phyloP scores from a whole-genome alignment of 176 grass and related monocot species.

The Thalia dealbata region DNA sequence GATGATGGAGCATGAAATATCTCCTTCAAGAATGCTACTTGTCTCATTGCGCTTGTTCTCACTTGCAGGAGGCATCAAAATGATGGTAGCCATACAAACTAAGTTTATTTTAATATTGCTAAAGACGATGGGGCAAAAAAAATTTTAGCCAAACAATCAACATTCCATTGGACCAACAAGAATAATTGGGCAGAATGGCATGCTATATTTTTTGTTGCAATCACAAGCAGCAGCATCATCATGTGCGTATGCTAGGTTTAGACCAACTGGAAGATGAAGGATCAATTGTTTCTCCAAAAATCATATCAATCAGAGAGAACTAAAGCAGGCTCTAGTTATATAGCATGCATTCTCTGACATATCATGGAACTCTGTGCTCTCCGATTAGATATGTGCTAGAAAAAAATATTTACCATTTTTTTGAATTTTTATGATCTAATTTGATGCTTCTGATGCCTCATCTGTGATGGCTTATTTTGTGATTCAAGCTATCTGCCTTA shows the following conservation, averaged over 20 bases:
- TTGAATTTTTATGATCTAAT: background rate
- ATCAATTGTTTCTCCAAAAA: background rate
- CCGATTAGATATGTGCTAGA: background rate
- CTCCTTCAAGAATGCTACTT: too few relatives aligned
- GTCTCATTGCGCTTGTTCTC: background rate
- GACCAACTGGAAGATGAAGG: background rate
- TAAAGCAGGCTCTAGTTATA: background rate
- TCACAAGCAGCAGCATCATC: too few relatives aligned
- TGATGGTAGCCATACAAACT: constrained; percentile 11
- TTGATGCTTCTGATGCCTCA: background rate
- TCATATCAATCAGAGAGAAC: background rate
- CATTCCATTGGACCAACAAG: too few relatives aligned
- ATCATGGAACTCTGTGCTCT: too few relatives aligned
- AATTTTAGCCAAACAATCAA: too few relatives aligned
- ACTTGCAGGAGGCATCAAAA: constrained; percentile 4
- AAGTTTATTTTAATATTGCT: too few relatives aligned
- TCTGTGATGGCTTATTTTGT: background rate
- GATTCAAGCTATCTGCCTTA: background rate
- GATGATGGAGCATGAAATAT: too few relatives aligned
- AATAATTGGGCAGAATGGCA: too few relatives aligned
- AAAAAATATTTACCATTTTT: background rate
- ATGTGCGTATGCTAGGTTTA: background rate
- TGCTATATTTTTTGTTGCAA: too few relatives aligned
- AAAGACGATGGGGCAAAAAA: too few relatives aligned
- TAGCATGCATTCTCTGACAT: background rate